Evolutionary conservation across 176 grass and related monocot genomes (phyloP), one percentile per base, ranked within the genome.

Genomic region (Puya raimondii): DNA sequence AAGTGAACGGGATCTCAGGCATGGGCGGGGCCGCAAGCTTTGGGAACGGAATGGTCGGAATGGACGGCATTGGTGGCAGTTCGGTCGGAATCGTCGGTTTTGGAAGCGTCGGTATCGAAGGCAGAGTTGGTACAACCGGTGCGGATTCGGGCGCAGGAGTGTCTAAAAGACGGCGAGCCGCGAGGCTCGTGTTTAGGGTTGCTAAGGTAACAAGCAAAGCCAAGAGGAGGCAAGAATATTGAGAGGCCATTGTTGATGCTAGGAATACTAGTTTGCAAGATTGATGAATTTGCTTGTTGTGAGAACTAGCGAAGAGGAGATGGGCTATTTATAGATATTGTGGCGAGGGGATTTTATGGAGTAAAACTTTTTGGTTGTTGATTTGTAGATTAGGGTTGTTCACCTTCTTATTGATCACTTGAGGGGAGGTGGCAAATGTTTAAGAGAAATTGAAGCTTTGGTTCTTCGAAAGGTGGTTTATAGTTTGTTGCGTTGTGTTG

Each of bases 131-230:
- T 67, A 63, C 59, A 50, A 70, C 54, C 15, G 78, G 70, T 49
- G 79, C 47, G 2, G 80, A 78, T 72, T 87, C 78, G 47, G 86
- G 90, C 0, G 83, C 47, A 14, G 72, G 53, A 50, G 86, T 82
- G 65, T 89, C 90, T 69, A 94, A 65, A 16, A 94, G 86, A 80
- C 33, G 75, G 23, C 83, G 86, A 77, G 83, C 72, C 0, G 83
- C 90, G 1, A 73, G 61, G 53, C 80, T 87, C 52, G 83, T 66
- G 79, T 84, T 71, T 53, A 87, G 68, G 71, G 78, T 33, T 42
- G 67, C 61, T 22, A 89, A 65, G 68, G 73, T 64, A 50, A 94
- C 52, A 47, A 85, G 72, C 71, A 94, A 70, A 26, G 75, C 52
- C 48, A 90, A 66, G 25, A 94, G 72, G 53, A 10, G 73, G 23